A percentile compares a stretch with the other conserved stretches of the same genome.
Evolutionary conservation across 768 basidiomycete genomes (phyloP).

Genomic region (Calocybe indica): DNA sequence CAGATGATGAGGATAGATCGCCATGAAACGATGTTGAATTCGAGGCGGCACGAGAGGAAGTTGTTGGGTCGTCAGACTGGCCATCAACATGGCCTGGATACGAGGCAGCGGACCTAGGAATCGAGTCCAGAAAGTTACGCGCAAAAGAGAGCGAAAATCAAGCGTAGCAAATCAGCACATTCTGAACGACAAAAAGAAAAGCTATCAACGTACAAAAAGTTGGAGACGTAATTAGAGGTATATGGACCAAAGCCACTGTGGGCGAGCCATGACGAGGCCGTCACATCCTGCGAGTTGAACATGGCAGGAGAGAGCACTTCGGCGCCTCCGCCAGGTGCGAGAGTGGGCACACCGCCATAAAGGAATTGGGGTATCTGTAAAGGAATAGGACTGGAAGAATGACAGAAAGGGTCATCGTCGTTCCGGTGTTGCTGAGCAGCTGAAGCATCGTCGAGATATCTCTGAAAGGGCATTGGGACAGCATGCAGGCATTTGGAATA

Average conservation of each 20-base stretch:
- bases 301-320: slow-evolving; percentile 49
- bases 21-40: not conserved
- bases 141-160: slow-evolving; percentile 6
- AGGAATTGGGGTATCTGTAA: slow-evolving; percentile 68
- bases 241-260: slow-evolving; percentile 31
- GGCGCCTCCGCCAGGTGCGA: slow-evolving; percentile 69
- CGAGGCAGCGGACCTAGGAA: no score
- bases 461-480: slow-evolving; percentile 33
- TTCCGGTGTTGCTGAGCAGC: slow-evolving; percentile 6
- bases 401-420: not conserved
- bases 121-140: slow-evolving; percentile 1
- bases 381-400: slow-evolving; percentile 13
- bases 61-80: no score
- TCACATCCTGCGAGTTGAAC: slow-evolving; percentile 22
- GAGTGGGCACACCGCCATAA: slow-evolving; percentile 46
- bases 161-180: not conserved
- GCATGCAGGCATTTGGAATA: no score
- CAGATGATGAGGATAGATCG: not conserved
- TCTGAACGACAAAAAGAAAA: not conserved
- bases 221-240: not conserved
- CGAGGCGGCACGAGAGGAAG: no score
- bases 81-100: no score
- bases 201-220: not conserved
- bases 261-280: no score
- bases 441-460: slow-evolving; percentile 26